phyloP scores from a whole-genome alignment of 306 rosid species.

The Macrotyloma uniflorum region DNA sequence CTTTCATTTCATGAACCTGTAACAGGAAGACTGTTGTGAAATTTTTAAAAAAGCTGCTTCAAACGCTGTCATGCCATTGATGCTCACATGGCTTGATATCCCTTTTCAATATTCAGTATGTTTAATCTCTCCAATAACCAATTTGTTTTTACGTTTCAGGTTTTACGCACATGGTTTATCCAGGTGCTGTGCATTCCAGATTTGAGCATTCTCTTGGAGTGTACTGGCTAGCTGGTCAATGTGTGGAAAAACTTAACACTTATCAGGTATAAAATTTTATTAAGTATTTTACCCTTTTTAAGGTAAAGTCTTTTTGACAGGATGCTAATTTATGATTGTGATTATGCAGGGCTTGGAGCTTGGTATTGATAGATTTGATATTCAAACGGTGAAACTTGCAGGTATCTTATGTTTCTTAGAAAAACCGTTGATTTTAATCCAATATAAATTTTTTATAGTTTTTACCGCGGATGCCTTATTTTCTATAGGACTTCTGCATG shows the following conservation, averaged over 20 bases:
- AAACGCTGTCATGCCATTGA: slow-evolving; percentile 12
- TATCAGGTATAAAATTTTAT: slow-evolving; percentile 57
- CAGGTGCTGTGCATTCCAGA: slow-evolving; percentile 92
- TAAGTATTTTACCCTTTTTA: slow-evolving; percentile 18
- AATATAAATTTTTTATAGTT: slow-evolving; percentile 10
- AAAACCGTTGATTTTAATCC: slow-evolving; percentile 4
- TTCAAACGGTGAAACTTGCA: slow-evolving; percentile 91
- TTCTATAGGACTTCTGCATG: slow-evolving; percentile 88
- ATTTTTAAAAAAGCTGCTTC: slow-evolving; percentile 24
- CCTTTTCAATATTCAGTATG: slow-evolving; percentile 15
- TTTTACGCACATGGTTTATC: slow-evolving; percentile 76
- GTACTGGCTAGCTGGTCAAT: slow-evolving; percentile 89
- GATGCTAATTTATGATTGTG: slow-evolving; percentile 21
- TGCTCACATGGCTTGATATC: slow-evolving; percentile 10
- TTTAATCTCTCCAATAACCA: slow-evolving; percentile 26
- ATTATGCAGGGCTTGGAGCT: slow-evolving; percentile 81
- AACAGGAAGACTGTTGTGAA: slow-evolving; percentile 12
- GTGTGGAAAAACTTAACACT: slow-evolving; percentile 67
- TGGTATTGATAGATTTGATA: slow-evolving; percentile 78
- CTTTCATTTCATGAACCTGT: not conserved
- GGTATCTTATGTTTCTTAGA: slow-evolving; percentile 51
- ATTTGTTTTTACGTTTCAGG: slow-evolving; percentile 60
- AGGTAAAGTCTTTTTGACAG: not conserved
- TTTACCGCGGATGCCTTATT: not conserved
- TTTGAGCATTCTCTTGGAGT: slow-evolving; percentile 98